phyloP scores from a whole-genome alignment of 352 stramenopile species.

The Globisporangium acanthophoron region DNA sequence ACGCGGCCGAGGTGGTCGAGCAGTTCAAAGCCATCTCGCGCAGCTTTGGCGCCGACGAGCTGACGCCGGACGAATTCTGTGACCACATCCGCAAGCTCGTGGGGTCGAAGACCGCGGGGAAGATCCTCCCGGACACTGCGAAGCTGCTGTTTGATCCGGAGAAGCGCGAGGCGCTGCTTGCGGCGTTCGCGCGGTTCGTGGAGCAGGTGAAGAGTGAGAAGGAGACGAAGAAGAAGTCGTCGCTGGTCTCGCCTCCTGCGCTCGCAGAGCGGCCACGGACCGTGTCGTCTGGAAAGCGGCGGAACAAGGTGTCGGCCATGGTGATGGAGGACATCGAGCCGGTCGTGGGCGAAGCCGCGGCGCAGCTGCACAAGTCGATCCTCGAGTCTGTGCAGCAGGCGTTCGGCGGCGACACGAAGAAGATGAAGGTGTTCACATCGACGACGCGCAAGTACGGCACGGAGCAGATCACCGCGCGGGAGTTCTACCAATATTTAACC shows the following conservation, averaged over 20 bases:
- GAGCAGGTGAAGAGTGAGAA: slow-evolving; percentile 71
- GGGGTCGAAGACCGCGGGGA: slow-evolving; percentile 64
- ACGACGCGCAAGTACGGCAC: slow-evolving; percentile 83
- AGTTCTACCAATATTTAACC: slow-evolving; percentile 90
- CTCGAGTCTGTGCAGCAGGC: slow-evolving; percentile 68
- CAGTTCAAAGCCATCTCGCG: slow-evolving; percentile 56
- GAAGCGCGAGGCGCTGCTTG: slow-evolving; percentile 47
- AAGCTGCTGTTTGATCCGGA: slow-evolving; percentile 53
- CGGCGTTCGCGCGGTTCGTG: slow-evolving; percentile 60
- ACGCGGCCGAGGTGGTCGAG: slow-evolving; percentile 43
- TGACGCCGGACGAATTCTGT: slow-evolving; percentile 72
- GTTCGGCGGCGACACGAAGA: slow-evolving; percentile 70
- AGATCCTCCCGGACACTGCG: slow-evolving; percentile 70
- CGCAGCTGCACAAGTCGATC: slow-evolving; percentile 81
- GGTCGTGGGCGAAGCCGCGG: slow-evolving; percentile 75
- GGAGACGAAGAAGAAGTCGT: slow-evolving; percentile 61
- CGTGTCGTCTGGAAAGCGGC: slow-evolving; percentile 35
- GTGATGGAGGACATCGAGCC: slow-evolving; percentile 77
- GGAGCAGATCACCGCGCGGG: slow-evolving; percentile 79
- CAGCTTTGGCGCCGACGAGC: slow-evolving; percentile 56
- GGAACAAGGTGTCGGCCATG: slow-evolving; percentile 37
- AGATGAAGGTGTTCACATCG: slow-evolving; percentile 84
- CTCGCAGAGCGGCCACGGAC: slow-evolving; percentile 23
- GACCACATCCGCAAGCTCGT: slow-evolving; percentile 55
- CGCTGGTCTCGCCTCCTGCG: slow-evolving; percentile 26